These are phyloP conservation scores for Vararia minispora DNA, from an alignment of 768 basidiomycete genomes.

Conservation along the genomic window DNA sequence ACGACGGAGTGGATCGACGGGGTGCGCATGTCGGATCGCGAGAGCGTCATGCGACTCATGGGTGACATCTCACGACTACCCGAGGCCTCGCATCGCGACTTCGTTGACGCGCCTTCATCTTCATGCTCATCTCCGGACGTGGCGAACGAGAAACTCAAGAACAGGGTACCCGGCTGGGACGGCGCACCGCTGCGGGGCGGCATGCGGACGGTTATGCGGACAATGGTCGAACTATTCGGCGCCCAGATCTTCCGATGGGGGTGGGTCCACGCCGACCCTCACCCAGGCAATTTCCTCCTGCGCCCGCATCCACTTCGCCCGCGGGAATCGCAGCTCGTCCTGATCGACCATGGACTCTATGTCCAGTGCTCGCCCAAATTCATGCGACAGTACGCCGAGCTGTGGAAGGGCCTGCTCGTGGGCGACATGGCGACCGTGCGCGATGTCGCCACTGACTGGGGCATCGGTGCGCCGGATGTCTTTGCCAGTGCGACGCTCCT, in stretches of 20 bases:
- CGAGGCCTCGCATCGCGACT: conserved; percentile 6
- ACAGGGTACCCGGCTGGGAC: too few relatives aligned
- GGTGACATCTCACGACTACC: conserved; percentile 28
- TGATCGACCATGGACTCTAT: conserved; percentile 91
- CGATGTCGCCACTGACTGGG: conserved; percentile 47
- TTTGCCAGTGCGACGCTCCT: conserved; percentile 66
- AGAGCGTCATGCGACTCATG: conserved; percentile 45
- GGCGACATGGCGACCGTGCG: conserved; percentile 44
- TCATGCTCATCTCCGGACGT: too few relatives aligned
- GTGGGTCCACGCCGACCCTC: conserved; percentile 72
- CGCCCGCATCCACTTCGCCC: conserved; percentile 42
- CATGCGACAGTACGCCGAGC: conserved; percentile 59
- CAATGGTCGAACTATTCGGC: conserved; percentile 79
- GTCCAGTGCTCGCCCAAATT: conserved; percentile 60
- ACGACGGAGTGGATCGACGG: conserved; percentile 82
- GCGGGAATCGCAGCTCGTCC: conserved; percentile 49
- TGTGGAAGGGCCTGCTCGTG: conserved; percentile 61
- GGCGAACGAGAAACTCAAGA: too few relatives aligned
- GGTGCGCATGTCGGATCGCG: conserved; percentile 57
- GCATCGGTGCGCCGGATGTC: conserved; percentile 58
- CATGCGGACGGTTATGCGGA: conserved; percentile 60
- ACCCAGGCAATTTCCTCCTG: conserved; percentile 72
- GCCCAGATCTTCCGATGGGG: conserved; percentile 91
- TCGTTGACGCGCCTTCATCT: neutral
- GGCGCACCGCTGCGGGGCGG: conserved; percentile 40